Evolutionary conservation across 306 rosid genomes (phyloP).

Genomic region (Myrica gale): DNA sequence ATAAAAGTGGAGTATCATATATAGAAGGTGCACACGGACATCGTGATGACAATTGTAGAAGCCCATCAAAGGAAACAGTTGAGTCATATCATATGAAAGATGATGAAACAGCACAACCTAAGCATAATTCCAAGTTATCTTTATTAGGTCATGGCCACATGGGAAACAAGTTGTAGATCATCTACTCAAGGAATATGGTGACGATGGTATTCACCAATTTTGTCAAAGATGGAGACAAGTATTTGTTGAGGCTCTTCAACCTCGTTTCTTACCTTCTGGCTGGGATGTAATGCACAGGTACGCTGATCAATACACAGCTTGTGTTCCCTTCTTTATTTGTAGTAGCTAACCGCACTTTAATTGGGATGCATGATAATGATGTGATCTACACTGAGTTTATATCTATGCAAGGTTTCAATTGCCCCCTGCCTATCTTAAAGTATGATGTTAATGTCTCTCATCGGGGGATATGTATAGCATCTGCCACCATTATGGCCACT

Average conservation of each 20-base stretch:
- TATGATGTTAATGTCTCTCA: neutral
- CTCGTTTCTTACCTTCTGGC: slow-evolving; percentile 85
- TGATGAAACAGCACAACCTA: slow-evolving; percentile 37
- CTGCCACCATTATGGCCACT: neutral
- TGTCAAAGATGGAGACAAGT: slow-evolving; percentile 96
- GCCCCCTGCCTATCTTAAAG: neutral
- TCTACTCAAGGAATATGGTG: slow-evolving; percentile 65
- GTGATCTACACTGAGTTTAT: slow-evolving; percentile 10
- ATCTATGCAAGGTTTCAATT: neutral
- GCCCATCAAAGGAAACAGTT: slow-evolving; percentile 34
- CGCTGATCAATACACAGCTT: slow-evolving; percentile 18
- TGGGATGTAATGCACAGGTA: slow-evolving; percentile 98
- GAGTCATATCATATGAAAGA: slow-evolving; percentile 19
- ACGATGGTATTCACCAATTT: slow-evolving; percentile 67
- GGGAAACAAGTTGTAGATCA: slow-evolving; percentile 88
- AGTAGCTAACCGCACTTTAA: neutral
- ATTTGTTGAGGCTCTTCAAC: slow-evolving; percentile 73
- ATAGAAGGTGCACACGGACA: slow-evolving; percentile 24
- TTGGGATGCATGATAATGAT: neutral
- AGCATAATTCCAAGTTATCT: slow-evolving; percentile 62
- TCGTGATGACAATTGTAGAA: slow-evolving; percentile 27
- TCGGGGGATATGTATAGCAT: neutral
- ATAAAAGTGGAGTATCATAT: slow-evolving; percentile 26
- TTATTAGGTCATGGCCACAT: slow-evolving; percentile 92
- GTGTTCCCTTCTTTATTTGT: neutral